A percentile compares a stretch with the other conserved stretches of the same genome.
phyloP scores from a whole-genome alignment of 2,329 filamentous ascomycete genomes.

The Sporothrix sp. region DNA sequence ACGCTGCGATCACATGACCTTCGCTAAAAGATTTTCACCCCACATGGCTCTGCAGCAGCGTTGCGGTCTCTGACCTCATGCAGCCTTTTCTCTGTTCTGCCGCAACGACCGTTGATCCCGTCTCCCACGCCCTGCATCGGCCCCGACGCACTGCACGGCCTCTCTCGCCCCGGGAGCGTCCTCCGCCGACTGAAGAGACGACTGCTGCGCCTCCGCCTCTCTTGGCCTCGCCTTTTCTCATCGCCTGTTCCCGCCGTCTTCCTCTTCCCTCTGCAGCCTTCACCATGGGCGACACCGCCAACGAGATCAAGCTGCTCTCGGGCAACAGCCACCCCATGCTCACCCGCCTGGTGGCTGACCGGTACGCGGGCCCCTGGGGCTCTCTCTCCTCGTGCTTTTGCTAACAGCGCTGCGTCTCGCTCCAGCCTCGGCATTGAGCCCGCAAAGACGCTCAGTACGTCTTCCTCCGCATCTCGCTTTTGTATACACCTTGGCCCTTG shows the following conservation, averaged over 20 bases:
- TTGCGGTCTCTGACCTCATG: constrained; percentile 2
- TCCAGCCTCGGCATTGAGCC: constrained; percentile 19
- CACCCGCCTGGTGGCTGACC: constrained; percentile 29
- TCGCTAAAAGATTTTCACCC: constrained; percentile 2
- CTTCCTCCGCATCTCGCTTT: background rate
- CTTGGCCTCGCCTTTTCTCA: background rate
- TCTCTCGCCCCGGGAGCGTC: background rate
- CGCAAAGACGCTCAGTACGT: constrained; percentile 16
- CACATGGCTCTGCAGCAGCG: constrained; percentile 2
- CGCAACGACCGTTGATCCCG: no score
- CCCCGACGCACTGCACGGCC: background rate
- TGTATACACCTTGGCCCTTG: background rate
- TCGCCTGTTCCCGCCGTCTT: background rate
- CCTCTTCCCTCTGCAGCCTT: background rate
- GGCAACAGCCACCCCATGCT: constrained; percentile 32
- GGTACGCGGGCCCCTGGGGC: constrained; percentile 22
- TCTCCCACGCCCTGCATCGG: background rate
- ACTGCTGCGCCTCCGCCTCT: no score
- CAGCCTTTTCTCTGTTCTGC: background rate
- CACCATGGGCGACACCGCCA: constrained; percentile 20
- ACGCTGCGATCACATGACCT: no score
- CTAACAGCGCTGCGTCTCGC: background rate
- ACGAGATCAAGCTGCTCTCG: constrained; percentile 33
- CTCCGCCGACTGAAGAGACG: background rate
- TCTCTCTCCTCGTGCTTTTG: background rate